These are phyloP conservation scores for Scedosporium apiospermum DNA, from an alignment of 2,329 filamentous ascomycete species.

Conservation along the genomic window DNA sequence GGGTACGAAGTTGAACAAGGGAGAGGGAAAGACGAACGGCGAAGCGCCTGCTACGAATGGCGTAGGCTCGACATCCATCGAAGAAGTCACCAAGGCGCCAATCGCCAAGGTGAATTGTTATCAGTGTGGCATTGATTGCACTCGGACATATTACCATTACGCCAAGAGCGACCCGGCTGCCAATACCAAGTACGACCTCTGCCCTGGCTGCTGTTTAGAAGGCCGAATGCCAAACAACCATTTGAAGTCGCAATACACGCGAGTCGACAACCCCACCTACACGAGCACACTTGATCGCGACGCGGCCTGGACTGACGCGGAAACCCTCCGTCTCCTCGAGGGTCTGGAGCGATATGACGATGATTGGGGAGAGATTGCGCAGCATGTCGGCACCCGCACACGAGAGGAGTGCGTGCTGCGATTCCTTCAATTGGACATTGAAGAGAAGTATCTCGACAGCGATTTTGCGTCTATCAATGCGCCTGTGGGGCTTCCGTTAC, in stretches of 20 bases:
- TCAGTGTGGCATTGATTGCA: slow-evolving; percentile 86
- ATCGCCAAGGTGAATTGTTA: slow-evolving; percentile 71
- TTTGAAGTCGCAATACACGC: slow-evolving; percentile 70
- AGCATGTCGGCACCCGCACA: slow-evolving; percentile 84
- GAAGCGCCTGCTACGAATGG: slow-evolving; percentile 61
- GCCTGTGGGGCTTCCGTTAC: slow-evolving; percentile 50
- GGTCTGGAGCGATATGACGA: slow-evolving; percentile 89
- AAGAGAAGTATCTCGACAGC: slow-evolving; percentile 90
- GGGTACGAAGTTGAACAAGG: slow-evolving; percentile 58
- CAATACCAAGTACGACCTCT: slow-evolving; percentile 76
- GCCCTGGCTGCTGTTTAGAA: slow-evolving; percentile 82
- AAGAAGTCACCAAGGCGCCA: slow-evolving; percentile 56
- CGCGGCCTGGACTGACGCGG: slow-evolving; percentile 82
- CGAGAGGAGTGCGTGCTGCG: slow-evolving; percentile 94
- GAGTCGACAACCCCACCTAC: slow-evolving; percentile 82
- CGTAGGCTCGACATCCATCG: slow-evolving; percentile 30
- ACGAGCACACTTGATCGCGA: slow-evolving; percentile 71
- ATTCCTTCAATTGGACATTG: slow-evolving; percentile 92
- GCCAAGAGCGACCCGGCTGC: slow-evolving; percentile 46
- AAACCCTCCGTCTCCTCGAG: slow-evolving; percentile 81
- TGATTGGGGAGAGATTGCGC: slow-evolving; percentile 88
- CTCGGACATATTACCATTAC: slow-evolving; percentile 51
- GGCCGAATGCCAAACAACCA: slow-evolving; percentile 74
- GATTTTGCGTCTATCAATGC: slow-evolving; percentile 44
- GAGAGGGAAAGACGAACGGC: slow-evolving; percentile 65